phyloP scores from a whole-genome alignment of 2,329 filamentous ascomycete species.

The Phyllachora maydis region DNA sequence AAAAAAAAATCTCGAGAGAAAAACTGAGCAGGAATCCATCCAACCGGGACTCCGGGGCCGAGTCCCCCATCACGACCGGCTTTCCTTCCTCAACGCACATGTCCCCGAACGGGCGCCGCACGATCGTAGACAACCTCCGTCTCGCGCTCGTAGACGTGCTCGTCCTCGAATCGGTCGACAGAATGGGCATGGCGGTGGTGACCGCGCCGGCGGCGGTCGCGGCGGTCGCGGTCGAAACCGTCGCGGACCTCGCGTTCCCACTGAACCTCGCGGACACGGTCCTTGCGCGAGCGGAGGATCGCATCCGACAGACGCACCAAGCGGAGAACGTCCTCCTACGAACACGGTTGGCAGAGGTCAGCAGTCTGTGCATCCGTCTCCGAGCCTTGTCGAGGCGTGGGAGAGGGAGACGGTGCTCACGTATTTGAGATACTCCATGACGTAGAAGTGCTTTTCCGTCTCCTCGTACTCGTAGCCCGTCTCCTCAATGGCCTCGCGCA shows the following conservation, averaged over 20 bases:
- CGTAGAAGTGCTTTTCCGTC: constrained; percentile 74
- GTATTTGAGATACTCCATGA: constrained; percentile 76
- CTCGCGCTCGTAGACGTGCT: constrained; percentile 46
- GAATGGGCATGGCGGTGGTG: constrained; percentile 12
- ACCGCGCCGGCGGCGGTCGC: constrained; percentile 11
- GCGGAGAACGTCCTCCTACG: constrained; percentile 66
- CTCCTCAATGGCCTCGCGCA: constrained; percentile 68
- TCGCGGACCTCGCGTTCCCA: constrained; percentile 37
- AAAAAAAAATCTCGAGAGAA: no score
- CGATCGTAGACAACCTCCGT: constrained; percentile 44
- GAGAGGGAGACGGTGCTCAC: no score
- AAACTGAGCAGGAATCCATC: no score
- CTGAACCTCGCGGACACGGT: constrained; percentile 29
- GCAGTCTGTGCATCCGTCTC: no score
- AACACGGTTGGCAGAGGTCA: constrained; percentile 1
- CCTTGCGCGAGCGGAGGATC: constrained; percentile 44
- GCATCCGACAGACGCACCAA: constrained; percentile 68
- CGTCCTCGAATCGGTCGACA: constrained; percentile 30
- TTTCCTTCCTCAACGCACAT: no score
- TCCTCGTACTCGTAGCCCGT: constrained; percentile 80
- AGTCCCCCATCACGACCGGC: no score
- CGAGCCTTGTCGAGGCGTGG: neutral
- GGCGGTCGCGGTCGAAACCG: constrained; percentile 17
- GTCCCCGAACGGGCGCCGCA: no score
- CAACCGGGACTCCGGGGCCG: constrained; percentile 2